A percentile compares a stretch with the other conserved stretches of the same genome.
Conservation (phyloP, 2,329 filamentous ascomycete genomes). For the Ophiostoma fasciatum region DNA sequence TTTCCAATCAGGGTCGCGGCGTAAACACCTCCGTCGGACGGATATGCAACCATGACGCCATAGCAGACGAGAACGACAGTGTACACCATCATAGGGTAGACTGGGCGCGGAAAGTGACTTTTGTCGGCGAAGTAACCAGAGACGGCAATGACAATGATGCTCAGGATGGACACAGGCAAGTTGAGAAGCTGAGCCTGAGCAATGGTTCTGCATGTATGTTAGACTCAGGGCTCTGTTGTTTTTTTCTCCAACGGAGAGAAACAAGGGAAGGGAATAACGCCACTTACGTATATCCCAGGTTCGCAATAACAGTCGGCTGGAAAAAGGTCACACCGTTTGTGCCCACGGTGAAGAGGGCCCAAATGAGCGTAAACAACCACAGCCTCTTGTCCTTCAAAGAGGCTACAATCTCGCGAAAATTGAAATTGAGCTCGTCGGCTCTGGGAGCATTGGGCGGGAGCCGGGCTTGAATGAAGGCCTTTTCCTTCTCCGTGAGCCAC, state of each 20-base stretch:
- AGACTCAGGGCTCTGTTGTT: slow-evolving; percentile 9
- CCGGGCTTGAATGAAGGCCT: slow-evolving; percentile 31
- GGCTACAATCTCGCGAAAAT: slow-evolving; percentile 21
- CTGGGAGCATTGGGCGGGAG: slow-evolving; percentile 28
- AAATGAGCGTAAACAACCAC: slow-evolving; percentile 31
- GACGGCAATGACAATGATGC: slow-evolving; percentile 6
- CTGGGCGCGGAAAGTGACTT: slow-evolving; percentile 6
- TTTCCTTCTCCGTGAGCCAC: slow-evolving; percentile 30
- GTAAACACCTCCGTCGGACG: slow-evolving; percentile 16
- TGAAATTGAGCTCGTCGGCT: slow-evolving; percentile 25
- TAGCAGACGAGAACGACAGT: slow-evolving; percentile 8
- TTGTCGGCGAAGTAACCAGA: slow-evolving; percentile 9
- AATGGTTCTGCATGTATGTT: slow-evolving; percentile 18
- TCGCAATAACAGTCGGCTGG: slow-evolving; percentile 25
- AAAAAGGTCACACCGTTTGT: slow-evolving; percentile 28
- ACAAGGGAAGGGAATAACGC: not conserved
- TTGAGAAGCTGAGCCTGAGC: slow-evolving; percentile 33
- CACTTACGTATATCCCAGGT: slow-evolving; percentile 15
- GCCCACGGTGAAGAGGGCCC: slow-evolving; percentile 31
- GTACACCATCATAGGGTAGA: slow-evolving; percentile 5
- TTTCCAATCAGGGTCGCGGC: slow-evolving; percentile 30
- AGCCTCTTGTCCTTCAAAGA: slow-evolving; percentile 25
- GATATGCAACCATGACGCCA: slow-evolving; percentile 8
- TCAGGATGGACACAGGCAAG: slow-evolving; percentile 7
- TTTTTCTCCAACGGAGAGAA: not conserved